Conservation (phyloP, 2,329 filamentous ascomycete species). For the Setomelanomma holmii region DNA sequence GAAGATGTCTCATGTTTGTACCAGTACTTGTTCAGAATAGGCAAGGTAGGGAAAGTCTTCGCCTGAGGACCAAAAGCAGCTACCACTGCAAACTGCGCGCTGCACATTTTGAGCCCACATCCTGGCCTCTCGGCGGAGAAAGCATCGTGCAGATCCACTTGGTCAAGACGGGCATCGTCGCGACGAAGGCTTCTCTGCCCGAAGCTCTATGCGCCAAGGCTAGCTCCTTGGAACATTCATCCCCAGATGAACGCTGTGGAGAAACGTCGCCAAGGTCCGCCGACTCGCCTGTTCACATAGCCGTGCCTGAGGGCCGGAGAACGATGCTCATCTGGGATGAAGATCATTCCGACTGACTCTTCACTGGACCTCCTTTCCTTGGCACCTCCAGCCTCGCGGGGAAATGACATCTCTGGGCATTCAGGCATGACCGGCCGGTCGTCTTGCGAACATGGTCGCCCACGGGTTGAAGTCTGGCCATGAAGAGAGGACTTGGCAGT, state of each 20-base stretch:
- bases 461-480: constrained; percentile 12
- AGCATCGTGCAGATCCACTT: constrained; percentile 32
- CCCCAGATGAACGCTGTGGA: constrained; percentile 32
- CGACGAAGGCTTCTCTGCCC: constrained; percentile 36
- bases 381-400: constrained; percentile 11
- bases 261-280: constrained; percentile 28
- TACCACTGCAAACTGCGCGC: constrained; percentile 25
- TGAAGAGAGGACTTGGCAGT: neutral
- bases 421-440: constrained; percentile 14
- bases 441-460: constrained; percentile 13
- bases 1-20: constrained; percentile 40
- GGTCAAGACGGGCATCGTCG: constrained; percentile 35
- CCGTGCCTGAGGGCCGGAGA: constrained; percentile 21
- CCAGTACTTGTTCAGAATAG: constrained; percentile 23
- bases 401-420: constrained; percentile 20
- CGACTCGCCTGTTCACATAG: constrained; percentile 13
- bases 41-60: constrained; percentile 20
- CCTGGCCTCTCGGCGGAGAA: constrained; percentile 16
- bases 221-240: constrained; percentile 15
- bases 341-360: constrained; percentile 11
- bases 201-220: constrained; percentile 38
- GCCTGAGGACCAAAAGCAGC: constrained; percentile 24
- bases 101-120: constrained; percentile 12
- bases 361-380: constrained; percentile 11
- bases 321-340: constrained; percentile 19